phyloP scores from a whole-genome alignment of 345 rosid species.

The Camelina neglecta region DNA sequence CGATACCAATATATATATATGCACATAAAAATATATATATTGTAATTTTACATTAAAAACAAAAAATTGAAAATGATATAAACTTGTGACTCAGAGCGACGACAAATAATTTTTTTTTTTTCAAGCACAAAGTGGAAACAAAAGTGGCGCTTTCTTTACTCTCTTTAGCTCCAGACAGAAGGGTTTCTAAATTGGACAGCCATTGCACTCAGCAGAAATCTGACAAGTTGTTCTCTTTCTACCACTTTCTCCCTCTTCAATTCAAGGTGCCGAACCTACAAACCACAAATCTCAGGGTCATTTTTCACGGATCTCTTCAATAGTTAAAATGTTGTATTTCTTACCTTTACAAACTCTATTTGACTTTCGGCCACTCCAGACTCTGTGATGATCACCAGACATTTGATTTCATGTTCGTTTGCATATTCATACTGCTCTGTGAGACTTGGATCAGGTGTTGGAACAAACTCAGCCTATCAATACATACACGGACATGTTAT shows the following conservation, averaged over 20 bases:
- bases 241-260: conserved; percentile 82
- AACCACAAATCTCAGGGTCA: neutral
- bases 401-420: conserved; percentile 85
- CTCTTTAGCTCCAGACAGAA: conserved; percentile 64
- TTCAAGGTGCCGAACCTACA: conserved; percentile 85
- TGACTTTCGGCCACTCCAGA: conserved; percentile 63
- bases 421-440: conserved; percentile 98
- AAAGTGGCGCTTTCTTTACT: conserved; percentile 16
- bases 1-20: neutral
- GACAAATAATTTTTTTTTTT: neutral
- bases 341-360: conserved; percentile 78
- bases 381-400: conserved; percentile 84
- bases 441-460: conserved; percentile 88
- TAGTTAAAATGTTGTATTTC: neutral
- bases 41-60: no score
- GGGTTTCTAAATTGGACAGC: conserved; percentile 78
- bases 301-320: conserved; percentile 7
- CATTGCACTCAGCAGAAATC: conserved; percentile 72
- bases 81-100: conserved; percentile 15
- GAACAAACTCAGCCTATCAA: conserved; percentile 86
- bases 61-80: conserved; percentile 4
- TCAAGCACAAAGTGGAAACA: neutral
- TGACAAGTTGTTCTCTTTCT: conserved; percentile 63
- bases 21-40: neutral
- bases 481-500: conserved; percentile 26